Base-by-base conservation (phyloP, 345 rosid genomes). In the Chamaenerion angustifolium region DNA sequence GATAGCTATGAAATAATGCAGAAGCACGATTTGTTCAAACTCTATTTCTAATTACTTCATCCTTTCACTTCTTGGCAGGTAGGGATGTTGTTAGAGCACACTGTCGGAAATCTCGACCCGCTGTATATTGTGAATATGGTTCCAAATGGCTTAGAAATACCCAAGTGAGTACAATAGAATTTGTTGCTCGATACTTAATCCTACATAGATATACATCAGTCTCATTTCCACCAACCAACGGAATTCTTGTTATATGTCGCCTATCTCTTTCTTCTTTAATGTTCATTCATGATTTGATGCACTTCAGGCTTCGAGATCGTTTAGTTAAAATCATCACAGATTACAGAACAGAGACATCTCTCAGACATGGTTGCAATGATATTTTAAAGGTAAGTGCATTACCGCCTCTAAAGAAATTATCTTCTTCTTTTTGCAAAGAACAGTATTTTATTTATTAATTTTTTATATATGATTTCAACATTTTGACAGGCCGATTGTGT, bases 21-120 rank as follows among this genome's bases (percentile, higher is more conserved):
- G 43, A 50, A 61, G 42, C 52, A 15, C 43, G 23, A 37, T 42
- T 4, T 10, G 40, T 7, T 11, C 27, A 35, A 25, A 17, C 57
- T 12, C 45, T 3, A 47, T 18, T 8, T 44, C 16, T 40, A 6
- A 16, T 54, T 40, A 55, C 6, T 8, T 21, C 21, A 42, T 59
- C 41, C 16, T 59, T 68, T 15, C 37, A 37, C 59, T 55, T 40
- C 67, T 62, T 75, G 65, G 57, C 71, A 90, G 98, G 98, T 93
- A 19, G 96, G 99, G 23, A 70, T 93, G 65, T 56, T 88, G 71
- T 71, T 93, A 65, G 99, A 93, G 72, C 99, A 93, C 76, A 93
- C 99, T 4, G 96, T 93, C 55, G 99, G 99, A 60, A 82, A 93
- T 75, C 96, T 88, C 10, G 95, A 93, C 68, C 99, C 96, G 61